Base-by-base conservation (phyloP, 176 grass and related monocot genomes). In the Tuctoria greenei region DNA sequence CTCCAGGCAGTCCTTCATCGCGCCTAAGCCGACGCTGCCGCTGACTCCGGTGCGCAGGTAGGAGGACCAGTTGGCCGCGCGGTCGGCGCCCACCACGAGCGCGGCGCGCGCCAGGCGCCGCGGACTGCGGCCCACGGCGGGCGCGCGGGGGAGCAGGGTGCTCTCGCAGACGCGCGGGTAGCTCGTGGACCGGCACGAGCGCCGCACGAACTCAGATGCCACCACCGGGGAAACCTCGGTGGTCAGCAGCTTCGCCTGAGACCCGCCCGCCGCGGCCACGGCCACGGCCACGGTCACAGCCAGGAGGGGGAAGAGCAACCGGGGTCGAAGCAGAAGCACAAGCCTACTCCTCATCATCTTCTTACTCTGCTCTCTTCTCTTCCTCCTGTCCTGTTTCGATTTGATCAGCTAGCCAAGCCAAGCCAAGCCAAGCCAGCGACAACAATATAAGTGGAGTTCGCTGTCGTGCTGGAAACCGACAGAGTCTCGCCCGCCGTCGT, bases 151-250 rank as follows among this genome's bases (percentile, higher is more conserved):
- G 25, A 74, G 4, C 0, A 97, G 88, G 61, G 81, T 91, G 49
- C 73, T 83, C 83, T 89, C 91, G 88, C 94, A 97, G 8, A 82
- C 57, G 16, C 67, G 66, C 11, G 95, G 95, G 83, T 90, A 98
- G n/a, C 11, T 25, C 34, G 91, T 94, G 20, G 43, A 35, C 0
- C 37, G 58, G 86, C 95, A 98, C 12, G 81, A 85, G 0, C 84
- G 83, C 0, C 84, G 84, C 46, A 98, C 85, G 81, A 84, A 94
- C 8, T 54, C 88, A 0, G 9, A 51, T 13, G 67, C 54, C 4
- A 67, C 67, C 3, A 16, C 51, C 4, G 62, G 42, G 28, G 38
- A 39, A 39, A 4, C 38, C 38, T 39, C 38, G 38, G 38, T 47
- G 46, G 20, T 2, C 27, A 10, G 40, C 44, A 59, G 26, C 16